Evolutionary conservation across 257 asterid species (phyloP), one percentile per base, ranked within the genome.

Genomic region (Nemophila menziesii): DNA sequence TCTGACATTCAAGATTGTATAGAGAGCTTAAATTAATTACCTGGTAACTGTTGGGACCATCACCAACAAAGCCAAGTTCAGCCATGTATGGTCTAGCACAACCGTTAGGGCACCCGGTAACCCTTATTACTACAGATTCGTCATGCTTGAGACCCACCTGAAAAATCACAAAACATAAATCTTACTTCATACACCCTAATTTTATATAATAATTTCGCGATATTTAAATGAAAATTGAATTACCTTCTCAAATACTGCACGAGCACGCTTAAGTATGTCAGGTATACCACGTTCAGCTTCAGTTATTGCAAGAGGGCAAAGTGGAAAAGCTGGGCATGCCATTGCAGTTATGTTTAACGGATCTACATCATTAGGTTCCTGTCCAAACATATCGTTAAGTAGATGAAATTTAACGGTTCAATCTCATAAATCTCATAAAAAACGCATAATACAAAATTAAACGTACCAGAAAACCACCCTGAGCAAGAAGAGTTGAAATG

Each of bases 71-170:
- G 48, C 96, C 98, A 19, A 89, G 92, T 64, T 89, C 98, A 77
- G 98, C 98, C 98, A 89, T 78, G 76, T 89, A 89, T 4, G 98
- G 96, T 62, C 98, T 73, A 43, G 96, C 96, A 65, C 98, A 89
- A 11, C 98, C 98, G 59, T 89, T 89, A 40, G 98, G 98, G 72
- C 98, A 89, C 49, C 98, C 98, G 4, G 98, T 89, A 48, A 89
- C 63, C 79, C 98, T 76, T 64, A 89, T 62, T 44, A 80, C 94
- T 40, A 89, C 52, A 14, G 98, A 89, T 69, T 89, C 98, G 11
- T 49, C 67, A 57, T 78, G 70, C 72, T 79, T 77, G 65, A 89
- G 87, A 23, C 98, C 98, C 63, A 89, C 94, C 98, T 89, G 74
- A 60, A n/a, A n/a, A 55, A 61, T 36, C 46, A 48, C 29, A 38